phyloP scores from a whole-genome alignment of 148 eudicot species.

The Diospyros kaki region DNA sequence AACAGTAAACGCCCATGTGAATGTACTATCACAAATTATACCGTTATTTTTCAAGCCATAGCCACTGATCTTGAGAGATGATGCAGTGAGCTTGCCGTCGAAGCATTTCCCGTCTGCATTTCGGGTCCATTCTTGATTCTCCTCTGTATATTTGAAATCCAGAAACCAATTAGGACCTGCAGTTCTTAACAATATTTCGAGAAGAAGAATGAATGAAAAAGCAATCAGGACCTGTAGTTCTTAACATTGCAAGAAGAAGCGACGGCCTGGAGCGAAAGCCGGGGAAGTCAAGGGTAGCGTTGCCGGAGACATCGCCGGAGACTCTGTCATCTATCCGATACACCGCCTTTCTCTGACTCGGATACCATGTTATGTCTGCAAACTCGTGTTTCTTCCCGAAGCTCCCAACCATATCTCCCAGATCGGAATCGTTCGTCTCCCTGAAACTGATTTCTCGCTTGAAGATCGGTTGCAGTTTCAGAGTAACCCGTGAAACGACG shows the following conservation, averaged over 20 bases:
- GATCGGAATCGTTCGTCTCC: constrained; percentile 32
- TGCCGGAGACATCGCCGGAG: constrained; percentile 29
- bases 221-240: constrained; percentile 38
- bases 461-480: constrained; percentile 59
- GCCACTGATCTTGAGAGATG: constrained; percentile 24
- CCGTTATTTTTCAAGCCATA: constrained; percentile 65
- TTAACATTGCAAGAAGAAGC: constrained; percentile 19
- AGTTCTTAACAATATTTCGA: constrained; percentile 25
- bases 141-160: constrained; percentile 34
- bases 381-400: constrained; percentile 63
- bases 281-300: constrained; percentile 39
- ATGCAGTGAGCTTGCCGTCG: constrained; percentile 21
- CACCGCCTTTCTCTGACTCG: constrained; percentile 43
- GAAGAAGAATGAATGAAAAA: not conserved
- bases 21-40: not conserved
- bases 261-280: constrained; percentile 53
- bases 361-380: constrained; percentile 67
- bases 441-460: constrained; percentile 46
- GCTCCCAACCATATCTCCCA: constrained; percentile 38
- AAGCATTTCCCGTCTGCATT: constrained; percentile 49
- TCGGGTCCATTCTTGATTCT: constrained; percentile 34
- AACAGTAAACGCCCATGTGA: too few species aligned
- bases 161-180: constrained; percentile 25
- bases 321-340: constrained; percentile 68
- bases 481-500: constrained; percentile 49